Conservation (phyloP, 2,329 filamentous ascomycete genomes). For the Pseudohalonectria lignicola region DNA sequence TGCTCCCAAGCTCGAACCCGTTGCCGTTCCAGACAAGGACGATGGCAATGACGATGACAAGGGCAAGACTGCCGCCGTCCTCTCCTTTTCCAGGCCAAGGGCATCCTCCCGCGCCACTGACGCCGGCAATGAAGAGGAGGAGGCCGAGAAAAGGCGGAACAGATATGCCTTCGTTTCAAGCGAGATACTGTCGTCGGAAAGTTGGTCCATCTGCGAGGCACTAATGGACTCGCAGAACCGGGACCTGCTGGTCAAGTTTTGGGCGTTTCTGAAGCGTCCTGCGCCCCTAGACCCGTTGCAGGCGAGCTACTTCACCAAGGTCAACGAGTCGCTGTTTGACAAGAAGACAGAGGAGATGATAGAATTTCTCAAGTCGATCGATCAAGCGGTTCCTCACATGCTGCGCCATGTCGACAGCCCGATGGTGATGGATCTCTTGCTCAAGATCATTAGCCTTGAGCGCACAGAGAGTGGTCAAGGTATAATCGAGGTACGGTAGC, state of each 20-base stretch:
- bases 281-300: conserved; percentile 84
- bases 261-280: conserved; percentile 78
- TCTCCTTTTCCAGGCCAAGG: conserved; percentile 29
- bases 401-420: conserved; percentile 92
- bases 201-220: conserved; percentile 92
- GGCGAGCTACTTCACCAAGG: conserved; percentile 96
- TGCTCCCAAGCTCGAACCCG: conserved; percentile 56
- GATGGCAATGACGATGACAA: conserved; percentile 40
- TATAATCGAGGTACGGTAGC: conserved; percentile 71
- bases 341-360: conserved; percentile 98
- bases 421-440: conserved; percentile 93
- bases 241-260: conserved; percentile 70
- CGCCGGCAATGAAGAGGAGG: conserved; percentile 49
- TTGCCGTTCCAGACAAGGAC: conserved; percentile 39
- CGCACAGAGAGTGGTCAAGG: conserved; percentile 85
- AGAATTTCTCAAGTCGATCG: conserved; percentile 72
- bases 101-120: conserved; percentile 38
- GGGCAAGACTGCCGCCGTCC: conserved; percentile 33
- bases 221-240: conserved; percentile 65
- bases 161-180: conserved; percentile 90
- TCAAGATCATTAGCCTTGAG: conserved; percentile 95
- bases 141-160: conserved; percentile 80
- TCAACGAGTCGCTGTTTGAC: conserved; percentile 94
- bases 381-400: conserved; percentile 73
- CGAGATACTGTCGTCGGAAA: conserved; percentile 89